Conservation (phyloP, 2,329 filamentous ascomycete species). For the Paecilomyces fulvus region DNA sequence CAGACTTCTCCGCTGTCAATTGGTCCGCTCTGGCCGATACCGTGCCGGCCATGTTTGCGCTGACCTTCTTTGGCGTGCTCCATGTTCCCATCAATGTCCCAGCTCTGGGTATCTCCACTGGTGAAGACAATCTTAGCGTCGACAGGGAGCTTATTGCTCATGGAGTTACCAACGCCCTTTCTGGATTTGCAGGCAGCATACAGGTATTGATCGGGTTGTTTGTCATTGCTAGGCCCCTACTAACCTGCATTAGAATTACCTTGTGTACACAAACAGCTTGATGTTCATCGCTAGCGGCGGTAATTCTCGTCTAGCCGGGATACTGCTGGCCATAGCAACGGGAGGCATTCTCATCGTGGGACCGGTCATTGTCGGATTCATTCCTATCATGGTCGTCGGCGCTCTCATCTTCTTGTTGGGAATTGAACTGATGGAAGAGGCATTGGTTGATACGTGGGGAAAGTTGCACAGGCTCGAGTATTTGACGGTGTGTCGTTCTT, state of each 20-base stretch:
- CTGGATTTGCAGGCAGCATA: constrained; percentile 79
- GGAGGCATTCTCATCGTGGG: constrained; percentile 76
- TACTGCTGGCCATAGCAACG: constrained; percentile 74
- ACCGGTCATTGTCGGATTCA: constrained; percentile 81
- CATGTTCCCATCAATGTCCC: constrained; percentile 98
- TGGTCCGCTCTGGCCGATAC: constrained; percentile 78
- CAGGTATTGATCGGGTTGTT: constrained; percentile 37
- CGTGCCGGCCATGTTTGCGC: constrained; percentile 86
- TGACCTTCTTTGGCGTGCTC: constrained; percentile 94
- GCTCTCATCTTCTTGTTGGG: constrained; percentile 91
- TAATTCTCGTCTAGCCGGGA: constrained; percentile 73
- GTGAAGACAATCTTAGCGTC: constrained; percentile 85
- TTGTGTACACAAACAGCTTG: constrained; percentile 96
- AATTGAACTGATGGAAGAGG: constrained; percentile 83
- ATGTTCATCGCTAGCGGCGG: constrained; percentile 92
- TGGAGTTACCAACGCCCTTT: constrained; percentile 85
- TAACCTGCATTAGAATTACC: constrained; percentile 66
- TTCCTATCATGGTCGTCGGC: constrained; percentile 94
- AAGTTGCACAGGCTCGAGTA: constrained; percentile 85
- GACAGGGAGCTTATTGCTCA: constrained; percentile 89
- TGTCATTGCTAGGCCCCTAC: neutral
- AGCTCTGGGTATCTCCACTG: constrained; percentile 78
- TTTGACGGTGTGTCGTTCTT: constrained; percentile 55
- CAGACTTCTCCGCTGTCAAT: constrained; percentile 72
- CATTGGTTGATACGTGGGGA: constrained; percentile 77